Evolutionary conservation across 2,329 filamentous ascomycete genomes (phyloP), one percentile per base, ranked within the genome.

Genomic region (Diplodia mutila): DNA sequence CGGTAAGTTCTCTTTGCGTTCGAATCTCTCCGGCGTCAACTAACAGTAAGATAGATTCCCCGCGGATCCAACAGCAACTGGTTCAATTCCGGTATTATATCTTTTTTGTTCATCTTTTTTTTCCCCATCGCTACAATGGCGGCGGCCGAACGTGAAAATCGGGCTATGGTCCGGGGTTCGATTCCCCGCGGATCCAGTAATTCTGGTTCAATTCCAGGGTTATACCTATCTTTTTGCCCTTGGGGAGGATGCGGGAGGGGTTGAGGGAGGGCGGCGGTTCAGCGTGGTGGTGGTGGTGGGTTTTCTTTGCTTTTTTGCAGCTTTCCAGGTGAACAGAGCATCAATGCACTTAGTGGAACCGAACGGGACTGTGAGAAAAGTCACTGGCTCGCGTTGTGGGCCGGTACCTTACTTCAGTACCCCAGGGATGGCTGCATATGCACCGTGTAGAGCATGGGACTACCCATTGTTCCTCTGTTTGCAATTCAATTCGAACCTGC

Each of bases 101-200:
- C 7, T 14, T 61, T 61, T 48, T 61, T 29, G 14, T 11, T 1
- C 16, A 7, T 32, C 37, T 29, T 18, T 42, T 29, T 7, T n/a
- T n/a, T n/a, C n/a, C n/a, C n/a, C n/a, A n/a, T n/a, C n/a, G n/a
- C n/a, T n/a, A n/a, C n/a, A n/a, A n/a, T n/a, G n/a, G n/a, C n/a
- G n/a, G n/a, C n/a, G n/a, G n/a, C n/a, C n/a, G n/a, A n/a, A n/a
- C n/a, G n/a, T n/a, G n/a, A n/a, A n/a, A n/a, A n/a, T n/a, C n/a
- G n/a, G n/a, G n/a, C n/a, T n/a, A n/a, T 37, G 11, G 9, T 12
- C 34, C 55, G 21, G 55, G 54, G 54, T 61, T 61, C 55, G 55
- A 59, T 59, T 59, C 55, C 55, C 55, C 12, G 55, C 55, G 55
- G 37, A 48, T 59, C 37, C 55, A 59, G 3, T 27, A 5, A 2